These are phyloP conservation scores for Kazachstania bromeliacearum DNA, from an alignment of 805 yeast genomes.

Conservation along the genomic window DNA sequence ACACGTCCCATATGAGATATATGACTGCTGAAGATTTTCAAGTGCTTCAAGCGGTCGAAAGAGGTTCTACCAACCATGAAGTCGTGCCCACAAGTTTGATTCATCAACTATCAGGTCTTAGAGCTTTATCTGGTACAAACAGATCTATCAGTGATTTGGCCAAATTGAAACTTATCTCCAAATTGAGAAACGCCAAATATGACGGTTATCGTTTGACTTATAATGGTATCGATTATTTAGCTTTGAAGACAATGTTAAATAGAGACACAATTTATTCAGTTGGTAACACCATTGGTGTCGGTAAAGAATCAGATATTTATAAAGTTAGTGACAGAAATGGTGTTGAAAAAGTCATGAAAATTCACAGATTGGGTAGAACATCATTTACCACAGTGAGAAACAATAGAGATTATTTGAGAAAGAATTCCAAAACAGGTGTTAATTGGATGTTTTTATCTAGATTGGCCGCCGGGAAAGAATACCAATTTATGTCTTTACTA, in stretches of 20 bases:
- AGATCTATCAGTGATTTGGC: constrained; percentile 79
- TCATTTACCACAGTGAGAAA: constrained; percentile 88
- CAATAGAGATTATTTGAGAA: constrained; percentile 79
- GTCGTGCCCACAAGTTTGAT: constrained; percentile 86
- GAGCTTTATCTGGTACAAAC: constrained; percentile 67
- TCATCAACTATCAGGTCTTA: constrained; percentile 66
- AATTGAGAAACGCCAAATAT: constrained; percentile 81
- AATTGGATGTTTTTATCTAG: constrained; percentile 90
- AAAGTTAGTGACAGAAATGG: constrained; percentile 65
- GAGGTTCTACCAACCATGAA: constrained; percentile 88
- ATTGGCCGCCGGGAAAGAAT: constrained; percentile 89
- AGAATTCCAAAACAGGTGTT: constrained; percentile 53
- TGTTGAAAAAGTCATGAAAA: constrained; percentile 64
- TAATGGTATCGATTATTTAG: constrained; percentile 86
- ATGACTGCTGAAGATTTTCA: constrained; percentile 84
- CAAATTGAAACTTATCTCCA: constrained; percentile 66
- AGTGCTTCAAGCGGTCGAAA: constrained; percentile 80
- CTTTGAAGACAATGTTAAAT: constrained; percentile 73
- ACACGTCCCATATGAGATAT: constrained; percentile 88
- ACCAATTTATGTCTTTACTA: constrained; percentile 72
- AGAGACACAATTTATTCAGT: constrained; percentile 65
- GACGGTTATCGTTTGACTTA: constrained; percentile 90
- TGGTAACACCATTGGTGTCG: constrained; percentile 88
- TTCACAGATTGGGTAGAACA: constrained; percentile 88
- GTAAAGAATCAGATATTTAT: constrained; percentile 94